Evolutionary conservation across 148 eudicot genomes (phyloP), one percentile per base, ranked within the genome.

Genomic region (Polygonum maritimum): DNA sequence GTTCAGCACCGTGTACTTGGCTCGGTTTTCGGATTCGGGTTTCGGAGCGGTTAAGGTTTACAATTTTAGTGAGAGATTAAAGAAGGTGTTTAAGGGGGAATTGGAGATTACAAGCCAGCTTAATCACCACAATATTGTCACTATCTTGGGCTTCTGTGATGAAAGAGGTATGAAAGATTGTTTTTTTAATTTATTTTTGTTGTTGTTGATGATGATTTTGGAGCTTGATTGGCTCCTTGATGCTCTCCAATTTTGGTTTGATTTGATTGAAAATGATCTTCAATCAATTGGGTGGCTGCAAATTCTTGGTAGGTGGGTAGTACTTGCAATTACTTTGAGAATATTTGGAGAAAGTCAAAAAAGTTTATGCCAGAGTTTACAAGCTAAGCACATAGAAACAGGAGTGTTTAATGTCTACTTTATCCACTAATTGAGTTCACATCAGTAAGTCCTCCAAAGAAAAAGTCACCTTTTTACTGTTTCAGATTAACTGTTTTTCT

Each of bases 1-100:
- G 0, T 92, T 86, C 69, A 92, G 97, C 77, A 87, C 86, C 2
- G 93, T 92, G 1, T 92, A 87, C 81, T 85, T 90, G 31, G 97
- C 90, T 26, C 80, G 83, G 41, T 83, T 92, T 31, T 82, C 82
- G 14, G 75, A 77, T 16, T 63, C 85, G 2, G n/a, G 72, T 18
- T 81, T 84, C 3, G 90, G 83, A 12, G 97, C 97, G 11, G 84
- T 92, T 40, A 92, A 92, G 82, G 69, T 87, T 47, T 84, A 87
- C 62, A 77, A 83, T 54, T 83, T 84, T 69, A 88, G 86, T 71
- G 89, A 87, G 26, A 86, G 91, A 36, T 82, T 92, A 3, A 69
- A 78, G 31, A 81, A 81, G 77, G 85, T 86, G 33, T 86, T 83
- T 73, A 86, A 79, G 80, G 87, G 87, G 60, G 98, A 93, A 67